A percentile compares a stretch with the other conserved stretches of the same genome.
These are phyloP conservation scores for Chlamydomonas sp. DNA, from an alignment of 139 green algal genomes.

Conservation along the genomic window DNA sequence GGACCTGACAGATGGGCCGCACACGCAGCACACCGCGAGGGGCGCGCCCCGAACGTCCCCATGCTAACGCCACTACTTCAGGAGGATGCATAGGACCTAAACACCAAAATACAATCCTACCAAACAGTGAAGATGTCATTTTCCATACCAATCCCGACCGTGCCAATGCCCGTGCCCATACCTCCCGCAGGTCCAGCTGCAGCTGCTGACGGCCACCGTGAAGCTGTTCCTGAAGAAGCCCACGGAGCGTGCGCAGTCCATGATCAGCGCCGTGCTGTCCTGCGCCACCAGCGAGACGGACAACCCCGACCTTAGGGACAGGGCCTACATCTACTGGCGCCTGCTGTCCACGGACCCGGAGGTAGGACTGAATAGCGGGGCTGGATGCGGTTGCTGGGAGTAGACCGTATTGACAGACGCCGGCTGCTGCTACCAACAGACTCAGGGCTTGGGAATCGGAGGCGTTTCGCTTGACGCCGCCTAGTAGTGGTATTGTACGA, in stretches of 20 bases:
- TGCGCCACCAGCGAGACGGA: conserved; percentile 95
- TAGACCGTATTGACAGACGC: neutral
- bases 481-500: too few relatives aligned
- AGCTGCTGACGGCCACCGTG: conserved; percentile 97
- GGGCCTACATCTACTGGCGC: conserved; percentile 99
- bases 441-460: too few relatives aligned
- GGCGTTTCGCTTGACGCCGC: too few relatives aligned
- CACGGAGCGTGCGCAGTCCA: conserved; percentile 85
- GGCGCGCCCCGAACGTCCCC: neutral
- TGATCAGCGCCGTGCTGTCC: conserved; percentile 94
- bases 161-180: neutral
- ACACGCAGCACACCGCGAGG: neutral
- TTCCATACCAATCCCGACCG: too few relatives aligned
- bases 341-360: conserved; percentile 97
- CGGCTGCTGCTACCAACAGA: too few relatives aligned
- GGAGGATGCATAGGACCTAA: too few relatives aligned
- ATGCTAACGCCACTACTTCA: too few relatives aligned
- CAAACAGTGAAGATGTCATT: too few relatives aligned
- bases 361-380: conserved; percentile 32
- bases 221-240: conserved; percentile 99
- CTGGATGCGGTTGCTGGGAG: neutral
- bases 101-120: too few relatives aligned
- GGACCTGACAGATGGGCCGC: neutral
- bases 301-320: conserved; percentile 97
- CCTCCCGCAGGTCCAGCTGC: conserved; percentile 88